phyloP scores from a whole-genome alignment of 2,329 filamentous ascomycete species.

The Pseudofabraea citricarpa region DNA sequence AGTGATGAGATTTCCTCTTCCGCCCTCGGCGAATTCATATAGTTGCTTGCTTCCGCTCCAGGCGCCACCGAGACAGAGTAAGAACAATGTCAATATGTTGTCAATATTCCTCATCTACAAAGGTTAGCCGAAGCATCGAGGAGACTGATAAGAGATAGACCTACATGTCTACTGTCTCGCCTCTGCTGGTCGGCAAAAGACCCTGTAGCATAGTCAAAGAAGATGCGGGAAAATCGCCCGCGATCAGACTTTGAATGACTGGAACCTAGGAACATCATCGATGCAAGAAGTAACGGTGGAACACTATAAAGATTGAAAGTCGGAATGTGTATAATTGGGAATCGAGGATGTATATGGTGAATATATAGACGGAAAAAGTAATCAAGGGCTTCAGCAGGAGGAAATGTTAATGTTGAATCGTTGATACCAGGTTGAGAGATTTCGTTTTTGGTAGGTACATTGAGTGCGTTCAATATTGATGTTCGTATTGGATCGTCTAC shows the following conservation, averaged over 20 bases:
- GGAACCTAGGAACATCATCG: conserved; percentile 26
- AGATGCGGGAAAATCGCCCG: conserved; percentile 21
- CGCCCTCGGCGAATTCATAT: conserved; percentile 25
- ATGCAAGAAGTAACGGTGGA: conserved; percentile 18
- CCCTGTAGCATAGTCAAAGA: conserved; percentile 21
- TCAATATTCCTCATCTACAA: conserved; percentile 19
- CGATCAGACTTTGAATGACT: conserved; percentile 21
- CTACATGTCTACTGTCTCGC: conserved; percentile 20
- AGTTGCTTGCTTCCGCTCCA: conserved; percentile 24
- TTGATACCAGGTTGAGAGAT: conserved; percentile 18
- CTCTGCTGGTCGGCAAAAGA: conserved; percentile 16
- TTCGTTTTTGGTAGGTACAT: conserved; percentile 13
- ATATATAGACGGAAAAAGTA: conserved; percentile 24
- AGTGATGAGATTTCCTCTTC: conserved; percentile 20
- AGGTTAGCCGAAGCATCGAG: not conserved
- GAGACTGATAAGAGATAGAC: not conserved
- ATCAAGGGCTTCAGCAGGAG: conserved; percentile 20
- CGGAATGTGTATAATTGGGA: conserved; percentile 22
- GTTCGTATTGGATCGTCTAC: conserved; percentile 15
- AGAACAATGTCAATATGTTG: conserved; percentile 23
- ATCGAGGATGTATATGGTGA: conserved; percentile 21
- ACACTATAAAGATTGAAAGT: conserved; percentile 22
- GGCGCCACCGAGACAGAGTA: conserved; percentile 21
- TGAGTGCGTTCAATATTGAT: conserved; percentile 13
- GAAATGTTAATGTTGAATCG: conserved; percentile 16